Percentiles rank a stretch among this genome's conserved stretches.
phyloP scores from a whole-genome alignment of 2,329 filamentous ascomycete genomes.

The Pestalotiopsis sp. region DNA sequence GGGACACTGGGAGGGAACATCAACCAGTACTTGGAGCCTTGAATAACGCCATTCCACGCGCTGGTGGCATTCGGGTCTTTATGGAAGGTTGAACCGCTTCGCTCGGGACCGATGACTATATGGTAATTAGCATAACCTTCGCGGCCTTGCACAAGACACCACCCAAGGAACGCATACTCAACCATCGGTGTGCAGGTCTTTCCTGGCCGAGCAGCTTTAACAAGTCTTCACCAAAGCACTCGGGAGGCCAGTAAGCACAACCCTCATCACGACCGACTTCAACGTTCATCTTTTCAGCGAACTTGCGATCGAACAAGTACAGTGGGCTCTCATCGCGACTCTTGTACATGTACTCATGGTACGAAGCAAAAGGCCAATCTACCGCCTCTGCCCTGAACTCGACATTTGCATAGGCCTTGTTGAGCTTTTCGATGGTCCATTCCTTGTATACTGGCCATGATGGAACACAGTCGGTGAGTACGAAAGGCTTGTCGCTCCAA shows the following conservation, averaged over 20 bases:
- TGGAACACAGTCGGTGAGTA: slow-evolving; percentile 79
- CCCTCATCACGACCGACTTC: slow-evolving; percentile 53
- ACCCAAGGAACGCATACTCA: slow-evolving; percentile 47
- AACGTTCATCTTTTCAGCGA: slow-evolving; percentile 83
- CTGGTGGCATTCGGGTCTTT: slow-evolving; percentile 74
- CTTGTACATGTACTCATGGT: slow-evolving; percentile 78
- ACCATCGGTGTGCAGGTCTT: slow-evolving; percentile 86
- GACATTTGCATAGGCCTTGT: slow-evolving; percentile 62
- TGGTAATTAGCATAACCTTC: not conserved
- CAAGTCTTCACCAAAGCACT: slow-evolving; percentile 83
- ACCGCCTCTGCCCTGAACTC: slow-evolving; percentile 89
- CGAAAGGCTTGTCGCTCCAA: slow-evolving; percentile 83
- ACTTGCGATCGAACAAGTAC: slow-evolving; percentile 87
- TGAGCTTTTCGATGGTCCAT: slow-evolving; percentile 73
- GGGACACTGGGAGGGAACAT: slow-evolving; percentile 81
- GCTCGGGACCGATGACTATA: slow-evolving; percentile 71
- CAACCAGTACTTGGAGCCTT: slow-evolving; percentile 95
- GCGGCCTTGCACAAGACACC: not conserved
- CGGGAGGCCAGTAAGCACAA: slow-evolving; percentile 73
- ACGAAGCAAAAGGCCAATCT: slow-evolving; percentile 84
- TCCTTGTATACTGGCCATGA: slow-evolving; percentile 74
- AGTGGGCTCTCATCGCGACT: slow-evolving; percentile 84
- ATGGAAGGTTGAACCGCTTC: slow-evolving; percentile 93
- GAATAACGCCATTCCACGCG: slow-evolving; percentile 92
- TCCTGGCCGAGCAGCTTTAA: slow-evolving; percentile 77